Base-by-base conservation (phyloP, 225 moss, liverwort and hornwort species). In the Straminergon stramineum region DNA sequence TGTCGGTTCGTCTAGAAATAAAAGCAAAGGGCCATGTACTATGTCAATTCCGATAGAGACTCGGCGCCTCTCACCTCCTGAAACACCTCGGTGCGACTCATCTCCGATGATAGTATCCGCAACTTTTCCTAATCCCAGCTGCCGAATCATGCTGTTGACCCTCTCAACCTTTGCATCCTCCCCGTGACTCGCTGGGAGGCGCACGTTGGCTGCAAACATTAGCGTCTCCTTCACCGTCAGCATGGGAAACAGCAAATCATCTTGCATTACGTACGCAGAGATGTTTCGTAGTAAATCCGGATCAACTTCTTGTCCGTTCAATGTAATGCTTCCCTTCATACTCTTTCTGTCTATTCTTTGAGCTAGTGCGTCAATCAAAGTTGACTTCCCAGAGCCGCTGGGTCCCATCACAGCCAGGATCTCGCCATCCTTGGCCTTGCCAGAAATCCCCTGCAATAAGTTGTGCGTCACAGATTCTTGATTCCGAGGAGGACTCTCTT, bases 381-480 rank as follows among this genome's bases (percentile, higher is more conserved):
- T 98, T 31, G 95, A 95, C 88, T 98, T 98, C n/a, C 97, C 97
- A 15, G 96, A 96, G 39, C 98, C 98, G 58, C 98, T 98, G 26
- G 97, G 98, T 64, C 98, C 98, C 98, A 98, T 98, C 37, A 98
- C 96, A 48, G 97, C 98, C 88, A 96, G 77, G 81, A 98, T 96
- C 91, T 97, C 97, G 27, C 96, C 97, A 90, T 97, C 96, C 70
- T 94, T 92, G 41, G 96, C 95, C 91, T 93, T 95, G 37, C 97
- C 96, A 57, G 96, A 97, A 41, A 96, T 92, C 56, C 90, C 93
- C 58, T 96, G 92, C 87, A 96, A 78, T 39, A 97, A 90, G 73
- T 86, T 86, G 45, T 93, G 90, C 26, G 93, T 87, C 67, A 55
- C 65, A 43, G 89, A 84, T 84, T 39, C 71, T 67, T 24, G 85